phyloP scores from a whole-genome alignment of 169 alveolate species.

The Plasmodium vivax region DNA sequence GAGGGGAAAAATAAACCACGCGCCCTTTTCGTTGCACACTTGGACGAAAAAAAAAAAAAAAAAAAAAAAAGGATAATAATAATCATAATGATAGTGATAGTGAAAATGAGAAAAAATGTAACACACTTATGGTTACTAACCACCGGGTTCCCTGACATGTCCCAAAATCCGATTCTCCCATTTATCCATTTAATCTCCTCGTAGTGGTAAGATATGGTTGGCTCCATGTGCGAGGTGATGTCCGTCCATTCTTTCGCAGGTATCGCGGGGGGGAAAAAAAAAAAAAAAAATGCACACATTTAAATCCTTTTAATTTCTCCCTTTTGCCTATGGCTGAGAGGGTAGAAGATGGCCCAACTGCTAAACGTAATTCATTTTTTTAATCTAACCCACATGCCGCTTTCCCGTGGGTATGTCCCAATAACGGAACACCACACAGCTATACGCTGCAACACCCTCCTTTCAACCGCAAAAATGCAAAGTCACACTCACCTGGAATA shows the following conservation, averaged over 20 bases:
- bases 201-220: slow-evolving; percentile 71
- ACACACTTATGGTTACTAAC: slow-evolving; percentile 20
- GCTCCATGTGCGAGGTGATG: slow-evolving; percentile 67
- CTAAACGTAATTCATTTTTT: not conserved
- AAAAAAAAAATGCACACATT: not conserved
- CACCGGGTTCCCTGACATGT: slow-evolving; percentile 57
- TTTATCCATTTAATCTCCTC: slow-evolving; percentile 62
- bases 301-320: not conserved
- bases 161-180: slow-evolving; percentile 74
- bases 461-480: not conserved
- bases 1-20: not conserved
- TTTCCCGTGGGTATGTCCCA: not conserved
- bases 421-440: not conserved
- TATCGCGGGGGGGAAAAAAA: not conserved
- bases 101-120: not conserved
- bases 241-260: slow-evolving; percentile 64
- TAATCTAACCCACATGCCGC: not conserved
- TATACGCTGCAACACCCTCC: not conserved
- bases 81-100: no score
- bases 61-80: no score
- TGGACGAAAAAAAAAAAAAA: not conserved
- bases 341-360: not conserved
- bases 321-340: not conserved
- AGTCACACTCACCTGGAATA: slow-evolving; percentile 47
- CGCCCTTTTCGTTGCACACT: not conserved